phyloP scores from a whole-genome alignment of 169 alveolate genomes.

The Eimeria sp. region DNA sequence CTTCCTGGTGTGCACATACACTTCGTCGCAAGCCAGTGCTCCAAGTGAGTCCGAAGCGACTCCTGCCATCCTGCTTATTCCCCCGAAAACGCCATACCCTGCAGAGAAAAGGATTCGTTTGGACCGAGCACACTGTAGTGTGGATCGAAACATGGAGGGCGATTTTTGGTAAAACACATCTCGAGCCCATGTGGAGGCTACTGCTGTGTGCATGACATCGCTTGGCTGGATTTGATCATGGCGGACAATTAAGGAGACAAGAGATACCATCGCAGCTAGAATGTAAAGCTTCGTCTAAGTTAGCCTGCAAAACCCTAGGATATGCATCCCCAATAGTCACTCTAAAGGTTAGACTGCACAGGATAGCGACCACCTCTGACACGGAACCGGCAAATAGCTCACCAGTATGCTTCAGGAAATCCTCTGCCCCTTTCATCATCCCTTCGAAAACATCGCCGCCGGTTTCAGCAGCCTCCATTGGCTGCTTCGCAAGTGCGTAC shows the following conservation, averaged over 20 bases:
- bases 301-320: background rate
- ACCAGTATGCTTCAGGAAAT: conserved; percentile 87
- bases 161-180: background rate
- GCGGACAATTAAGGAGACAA: background rate
- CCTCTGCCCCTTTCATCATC: conserved; percentile 85
- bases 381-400: background rate
- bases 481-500: conserved; percentile 80
- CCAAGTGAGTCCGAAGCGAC: conserved; percentile 88
- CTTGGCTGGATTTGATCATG: background rate
- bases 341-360: background rate
- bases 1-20: conserved; percentile 85
- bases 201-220: background rate
- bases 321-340: background rate
- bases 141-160: background rate
- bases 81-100: conserved; percentile 88
- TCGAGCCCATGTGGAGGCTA: background rate
- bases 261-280: background rate
- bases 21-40: conserved; percentile 87
- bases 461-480: conserved; percentile 77
- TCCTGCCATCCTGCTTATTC: conserved; percentile 87
- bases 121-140: background rate
- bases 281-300: background rate
- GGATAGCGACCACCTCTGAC: background rate
- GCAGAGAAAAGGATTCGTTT: background rate
- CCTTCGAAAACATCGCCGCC: conserved; percentile 86